Conservation (phyloP, 805 yeast species). For the Sugiyamaella qingdaonensis region DNA sequence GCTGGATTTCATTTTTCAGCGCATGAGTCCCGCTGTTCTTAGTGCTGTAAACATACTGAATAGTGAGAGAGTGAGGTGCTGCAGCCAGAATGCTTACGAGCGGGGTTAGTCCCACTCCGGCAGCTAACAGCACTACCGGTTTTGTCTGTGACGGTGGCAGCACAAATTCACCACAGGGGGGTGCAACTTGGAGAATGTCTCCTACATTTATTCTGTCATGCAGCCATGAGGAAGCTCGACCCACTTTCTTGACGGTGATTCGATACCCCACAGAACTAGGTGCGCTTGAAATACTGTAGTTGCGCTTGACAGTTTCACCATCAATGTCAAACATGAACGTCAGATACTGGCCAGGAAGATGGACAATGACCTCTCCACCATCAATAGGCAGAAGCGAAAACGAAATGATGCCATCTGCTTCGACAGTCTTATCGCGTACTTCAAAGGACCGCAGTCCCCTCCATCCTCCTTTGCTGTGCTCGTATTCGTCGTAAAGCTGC, state of each 20-base stretch:
- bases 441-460: slow-evolving; percentile 51
- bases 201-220: slow-evolving; percentile 48
- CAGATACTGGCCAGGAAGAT: slow-evolving; percentile 46
- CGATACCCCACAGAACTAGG: slow-evolving; percentile 42
- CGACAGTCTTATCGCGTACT: slow-evolving; percentile 41
- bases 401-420: slow-evolving; percentile 46
- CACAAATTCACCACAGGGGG: slow-evolving; percentile 57
- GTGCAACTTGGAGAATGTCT: slow-evolving; percentile 45
- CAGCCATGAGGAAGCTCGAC: slow-evolving; percentile 48
- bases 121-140: slow-evolving; percentile 43
- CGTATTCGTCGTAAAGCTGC: slow-evolving; percentile 39
- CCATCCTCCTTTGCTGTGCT: slow-evolving; percentile 46
- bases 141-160: slow-evolving; percentile 29
- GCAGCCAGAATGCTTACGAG: slow-evolving; percentile 48
- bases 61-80: slow-evolving; percentile 34
- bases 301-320: slow-evolving; percentile 47
- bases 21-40: slow-evolving; percentile 2
- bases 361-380: slow-evolving; percentile 26
- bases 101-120: slow-evolving; percentile 71
- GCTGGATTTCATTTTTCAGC: slow-evolving; percentile 7
- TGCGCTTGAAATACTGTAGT: slow-evolving; percentile 52
- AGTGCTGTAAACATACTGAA: slow-evolving; percentile 36
- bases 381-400: slow-evolving; percentile 48
- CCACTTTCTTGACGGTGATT: slow-evolving; percentile 56
- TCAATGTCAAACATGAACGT: slow-evolving; percentile 34